Evolutionary conservation across 441 rosid genomes (phyloP).

Genomic region (Mallotus japonicus): DNA sequence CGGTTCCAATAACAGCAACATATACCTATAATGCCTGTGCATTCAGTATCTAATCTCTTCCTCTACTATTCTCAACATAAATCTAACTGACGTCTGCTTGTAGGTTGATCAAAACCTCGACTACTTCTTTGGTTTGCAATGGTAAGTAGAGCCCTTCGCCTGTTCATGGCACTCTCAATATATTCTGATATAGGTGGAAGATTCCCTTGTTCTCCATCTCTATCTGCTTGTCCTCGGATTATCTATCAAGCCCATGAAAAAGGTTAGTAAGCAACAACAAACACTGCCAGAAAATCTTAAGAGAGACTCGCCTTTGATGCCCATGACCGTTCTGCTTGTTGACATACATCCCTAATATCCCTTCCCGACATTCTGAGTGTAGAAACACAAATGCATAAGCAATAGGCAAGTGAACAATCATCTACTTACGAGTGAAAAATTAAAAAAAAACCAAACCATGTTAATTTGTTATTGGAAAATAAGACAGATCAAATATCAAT

Average conservation of each 20-base stretch:
- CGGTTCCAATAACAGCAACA: neutral
- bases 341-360: conserved; percentile 84
- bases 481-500: neutral
- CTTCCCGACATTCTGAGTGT: conserved; percentile 82
- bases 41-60: neutral
- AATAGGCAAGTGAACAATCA: conserved; percentile 1
- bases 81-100: conserved; percentile 47
- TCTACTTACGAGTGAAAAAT: neutral
- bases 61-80: conserved; percentile 21
- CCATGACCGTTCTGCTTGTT: conserved; percentile 96
- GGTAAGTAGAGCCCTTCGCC: conserved; percentile 49
- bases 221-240: conserved; percentile 57
- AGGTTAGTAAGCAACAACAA: neutral
- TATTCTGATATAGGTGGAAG: conserved; percentile 78
- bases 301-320: conserved; percentile 69
- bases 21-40: neutral
- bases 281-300: too few species aligned
- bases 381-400: neutral
- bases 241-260: conserved; percentile 35
- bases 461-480: neutral
- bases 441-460: neutral
- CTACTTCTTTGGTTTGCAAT: conserved; percentile 35
- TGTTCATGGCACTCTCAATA: conserved; percentile 53
- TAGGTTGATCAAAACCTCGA: conserved; percentile 13
- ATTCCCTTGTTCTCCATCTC: conserved; percentile 36